phyloP scores from a whole-genome alignment of 352 stramenopile genomes.

The Pythium chondricola region DNA sequence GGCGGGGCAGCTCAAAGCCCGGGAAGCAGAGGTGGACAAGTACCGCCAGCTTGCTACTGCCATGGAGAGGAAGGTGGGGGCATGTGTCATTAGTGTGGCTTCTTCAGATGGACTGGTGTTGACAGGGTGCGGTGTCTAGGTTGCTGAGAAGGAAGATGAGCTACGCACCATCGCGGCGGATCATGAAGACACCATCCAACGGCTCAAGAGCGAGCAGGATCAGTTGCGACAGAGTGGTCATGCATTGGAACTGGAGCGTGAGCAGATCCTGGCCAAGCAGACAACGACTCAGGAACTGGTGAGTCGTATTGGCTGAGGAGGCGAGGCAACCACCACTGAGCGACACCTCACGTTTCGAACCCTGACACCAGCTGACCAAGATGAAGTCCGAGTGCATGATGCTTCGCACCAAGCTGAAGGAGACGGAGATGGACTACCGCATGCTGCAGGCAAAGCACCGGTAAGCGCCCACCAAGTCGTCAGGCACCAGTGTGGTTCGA shows the following conservation, averaged over 20 bases:
- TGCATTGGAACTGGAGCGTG: constrained; percentile 45
- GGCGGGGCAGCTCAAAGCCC: constrained; percentile 27
- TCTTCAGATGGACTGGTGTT: not conserved
- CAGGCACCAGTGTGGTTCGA: not conserved
- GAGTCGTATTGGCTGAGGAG: not conserved
- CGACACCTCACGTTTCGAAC: too few species aligned
- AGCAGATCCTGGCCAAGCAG: constrained; percentile 39
- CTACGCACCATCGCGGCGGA: constrained; percentile 29
- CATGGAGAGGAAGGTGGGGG: constrained; percentile 56
- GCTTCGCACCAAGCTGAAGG: constrained; percentile 66
- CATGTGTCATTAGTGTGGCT: not conserved
- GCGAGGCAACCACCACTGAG: not conserved
- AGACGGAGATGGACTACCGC: constrained; percentile 71
- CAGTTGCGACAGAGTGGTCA: constrained; percentile 37
- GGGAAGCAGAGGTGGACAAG: constrained; percentile 46
- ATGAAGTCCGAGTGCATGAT: constrained; percentile 64
- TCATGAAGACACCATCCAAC: constrained; percentile 43
- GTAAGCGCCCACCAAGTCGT: constrained; percentile 15
- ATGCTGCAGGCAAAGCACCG: constrained; percentile 66
- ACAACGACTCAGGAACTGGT: constrained; percentile 58
- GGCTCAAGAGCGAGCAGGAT: constrained; percentile 44
- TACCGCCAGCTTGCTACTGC: constrained; percentile 26
- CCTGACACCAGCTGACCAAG: constrained; percentile 39
- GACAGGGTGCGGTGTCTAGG: too few species aligned
- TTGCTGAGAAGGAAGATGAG: constrained; percentile 38